Evolutionary conservation across 2,329 filamentous ascomycete genomes (phyloP), one percentile per base, ranked within the genome.

Genomic region (Clarireedia hainanense): DNA sequence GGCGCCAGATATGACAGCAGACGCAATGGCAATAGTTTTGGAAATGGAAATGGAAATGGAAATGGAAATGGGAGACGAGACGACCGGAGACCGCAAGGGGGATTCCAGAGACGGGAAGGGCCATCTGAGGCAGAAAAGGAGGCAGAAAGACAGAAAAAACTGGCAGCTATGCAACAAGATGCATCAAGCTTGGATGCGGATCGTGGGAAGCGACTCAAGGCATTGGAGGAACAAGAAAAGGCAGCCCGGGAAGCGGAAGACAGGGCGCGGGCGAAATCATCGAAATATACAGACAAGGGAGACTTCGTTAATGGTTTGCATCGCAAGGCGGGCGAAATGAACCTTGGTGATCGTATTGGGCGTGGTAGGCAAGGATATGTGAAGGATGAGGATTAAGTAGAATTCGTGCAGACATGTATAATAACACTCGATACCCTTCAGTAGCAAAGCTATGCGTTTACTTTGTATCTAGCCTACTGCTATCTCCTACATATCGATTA

Each of bases 91-190:
- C 52, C 59, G 55, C 56, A 27, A 17, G 47, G 47, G 15, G 40
- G 30, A 45, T 36, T 26, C 37, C 47, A 51, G n/a, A 48, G 50
- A 39, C 20, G 12, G 5, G 34, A 46, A 24, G 54, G 47, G 7
- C 40, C 49, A 12, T 47, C 52, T 10, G 60, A 61, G 47, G 54
- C 56, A 57, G 70, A 71, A 4, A 70, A 68, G 6, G 78, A 78
- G 20, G 79, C 81, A 23, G 83, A 86, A 59, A 76, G 78, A n/a
- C 82, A 83, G 12, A 78, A 79, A 24, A 88, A 83, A 67, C 72
- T 90, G 17, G 86, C 84, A 15, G 84, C 83, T 7, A 90, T 91
- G 87, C 85, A 88, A 68, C 78, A 79, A 17, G 85, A 83, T 27
- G 87, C 87, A 4, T 78, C 76, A 1, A 81, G 86, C 10, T 74